Conservation (phyloP, 495 filamentous ascomycete genomes). For the Cercophora sp. region DNA sequence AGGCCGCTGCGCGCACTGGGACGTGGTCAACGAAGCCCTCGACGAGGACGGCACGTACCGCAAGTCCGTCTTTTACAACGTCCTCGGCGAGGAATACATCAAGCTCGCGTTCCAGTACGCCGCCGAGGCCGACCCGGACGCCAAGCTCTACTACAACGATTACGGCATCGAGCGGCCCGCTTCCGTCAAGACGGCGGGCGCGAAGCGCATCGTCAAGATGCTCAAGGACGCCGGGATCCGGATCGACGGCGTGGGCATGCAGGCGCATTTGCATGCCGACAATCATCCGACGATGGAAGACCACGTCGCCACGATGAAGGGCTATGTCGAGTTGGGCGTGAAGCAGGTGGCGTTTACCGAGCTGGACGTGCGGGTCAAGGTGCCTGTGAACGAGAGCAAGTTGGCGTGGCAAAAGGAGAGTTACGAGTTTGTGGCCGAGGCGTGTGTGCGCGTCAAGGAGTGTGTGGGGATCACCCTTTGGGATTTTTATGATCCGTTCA, state of each 20-base stretch:
- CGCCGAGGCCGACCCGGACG: conserved; percentile 49
- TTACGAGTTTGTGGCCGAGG: conserved; percentile 50
- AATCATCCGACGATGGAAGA: conserved; percentile 43
- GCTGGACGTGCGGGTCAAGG: conserved; percentile 54
- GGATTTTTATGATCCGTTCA: conserved; percentile 54
- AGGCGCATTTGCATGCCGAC: conserved; percentile 59
- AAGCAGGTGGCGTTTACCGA: conserved; percentile 61
- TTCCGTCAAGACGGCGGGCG: conserved; percentile 29
- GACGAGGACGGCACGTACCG: conserved; percentile 64
- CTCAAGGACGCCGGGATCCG: conserved; percentile 49
- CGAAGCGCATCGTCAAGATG: conserved; percentile 53
- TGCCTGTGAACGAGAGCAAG: conserved; percentile 43
- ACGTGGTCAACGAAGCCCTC: conserved; percentile 69
- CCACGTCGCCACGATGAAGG: conserved; percentile 46
- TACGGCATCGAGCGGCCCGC: conserved; percentile 59
- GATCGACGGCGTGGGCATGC: conserved; percentile 64
- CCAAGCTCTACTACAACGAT: conserved; percentile 67
- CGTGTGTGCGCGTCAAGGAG: conserved; percentile 52
- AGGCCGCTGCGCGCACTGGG: conserved; percentile 54
- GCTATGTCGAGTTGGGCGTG: conserved; percentile 48
- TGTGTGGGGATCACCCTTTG: conserved; percentile 70
- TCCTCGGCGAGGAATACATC: conserved; percentile 56
- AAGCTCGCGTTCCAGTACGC: conserved; percentile 53
- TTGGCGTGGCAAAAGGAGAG: conserved; percentile 54
- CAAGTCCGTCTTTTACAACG: conserved; percentile 50